Conservation (phyloP, 176 grass and related monocot species). For the Zea mays region DNA sequence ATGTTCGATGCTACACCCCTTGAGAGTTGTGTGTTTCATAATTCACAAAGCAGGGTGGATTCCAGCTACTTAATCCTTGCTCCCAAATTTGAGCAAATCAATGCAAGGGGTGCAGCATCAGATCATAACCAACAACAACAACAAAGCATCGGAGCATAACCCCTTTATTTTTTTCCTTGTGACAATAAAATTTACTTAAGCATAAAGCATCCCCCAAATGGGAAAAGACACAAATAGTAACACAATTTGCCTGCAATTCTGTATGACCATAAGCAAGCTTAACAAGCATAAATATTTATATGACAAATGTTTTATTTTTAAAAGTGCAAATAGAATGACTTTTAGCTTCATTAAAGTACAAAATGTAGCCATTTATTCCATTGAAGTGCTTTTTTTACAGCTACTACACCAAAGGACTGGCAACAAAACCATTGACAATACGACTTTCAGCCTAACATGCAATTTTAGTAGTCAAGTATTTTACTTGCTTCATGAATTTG, state of each 20-base stretch:
- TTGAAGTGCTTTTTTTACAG: background rate
- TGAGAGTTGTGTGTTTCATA: background rate
- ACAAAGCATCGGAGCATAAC: background rate
- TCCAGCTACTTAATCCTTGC: background rate
- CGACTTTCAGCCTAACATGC: background rate
- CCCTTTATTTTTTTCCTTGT: background rate
- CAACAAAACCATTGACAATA: background rate
- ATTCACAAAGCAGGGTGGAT: background rate
- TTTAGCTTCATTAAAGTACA: background rate
- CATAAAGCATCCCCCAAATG: background rate
- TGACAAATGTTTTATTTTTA: background rate
- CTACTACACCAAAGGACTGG: background rate
- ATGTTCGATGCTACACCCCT: background rate
- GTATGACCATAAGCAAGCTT: conserved; percentile 11
- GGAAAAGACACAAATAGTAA: background rate
- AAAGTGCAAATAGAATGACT: background rate
- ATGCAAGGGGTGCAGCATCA: background rate
- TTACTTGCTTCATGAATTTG: background rate
- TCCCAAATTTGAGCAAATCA: background rate
- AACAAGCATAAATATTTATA: background rate
- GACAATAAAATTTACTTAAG: background rate
- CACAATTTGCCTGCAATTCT: background rate
- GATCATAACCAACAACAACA: background rate
- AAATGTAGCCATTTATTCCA: background rate
- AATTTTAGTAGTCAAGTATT: background rate